phyloP scores from a whole-genome alignment of 163 green algal species.

The Volvox carteri region DNA sequence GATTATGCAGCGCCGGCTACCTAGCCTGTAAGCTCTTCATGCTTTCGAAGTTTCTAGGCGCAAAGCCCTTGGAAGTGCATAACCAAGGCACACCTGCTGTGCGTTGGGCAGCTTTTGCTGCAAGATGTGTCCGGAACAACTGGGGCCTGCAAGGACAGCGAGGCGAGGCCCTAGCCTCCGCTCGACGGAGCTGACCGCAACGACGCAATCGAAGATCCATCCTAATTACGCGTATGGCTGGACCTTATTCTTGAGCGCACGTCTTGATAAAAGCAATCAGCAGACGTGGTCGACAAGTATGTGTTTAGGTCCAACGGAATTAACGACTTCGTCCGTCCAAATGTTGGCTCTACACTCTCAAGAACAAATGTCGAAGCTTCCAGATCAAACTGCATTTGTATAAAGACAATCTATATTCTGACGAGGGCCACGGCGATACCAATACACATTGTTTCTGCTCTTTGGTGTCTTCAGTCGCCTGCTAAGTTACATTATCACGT shows the following conservation, averaged over 20 bases:
- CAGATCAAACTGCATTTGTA: too few relatives aligned
- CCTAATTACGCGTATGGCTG: neutral
- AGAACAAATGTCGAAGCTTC: too few relatives aligned
- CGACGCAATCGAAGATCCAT: neutral
- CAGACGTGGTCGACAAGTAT: too few relatives aligned
- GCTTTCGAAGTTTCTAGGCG: neutral
- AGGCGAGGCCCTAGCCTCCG: neutral
- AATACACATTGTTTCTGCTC: too few relatives aligned
- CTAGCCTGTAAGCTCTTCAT: neutral
- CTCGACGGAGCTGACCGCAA: neutral
- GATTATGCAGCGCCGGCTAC: neutral
- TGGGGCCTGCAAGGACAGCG: neutral
- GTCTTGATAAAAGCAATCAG: too few relatives aligned
- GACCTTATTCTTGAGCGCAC: neutral
- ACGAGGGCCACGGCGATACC: too few relatives aligned
- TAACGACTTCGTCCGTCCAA: too few relatives aligned
- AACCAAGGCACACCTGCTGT: constrained; percentile 7
- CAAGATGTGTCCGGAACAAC: neutral
- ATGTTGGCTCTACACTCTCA: too few relatives aligned
- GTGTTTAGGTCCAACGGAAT: too few relatives aligned
- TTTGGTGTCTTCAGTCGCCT: too few relatives aligned
- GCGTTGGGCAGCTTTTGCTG: neutral
- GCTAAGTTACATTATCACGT: too few relatives aligned
- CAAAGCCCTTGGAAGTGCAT: neutral
- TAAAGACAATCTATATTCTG: too few relatives aligned